Percentiles rank a stretch among this genome's conserved stretches.
Conservation (phyloP, 2,329 filamentous ascomycete species). For the Torrubiellomyces zombiae region DNA sequence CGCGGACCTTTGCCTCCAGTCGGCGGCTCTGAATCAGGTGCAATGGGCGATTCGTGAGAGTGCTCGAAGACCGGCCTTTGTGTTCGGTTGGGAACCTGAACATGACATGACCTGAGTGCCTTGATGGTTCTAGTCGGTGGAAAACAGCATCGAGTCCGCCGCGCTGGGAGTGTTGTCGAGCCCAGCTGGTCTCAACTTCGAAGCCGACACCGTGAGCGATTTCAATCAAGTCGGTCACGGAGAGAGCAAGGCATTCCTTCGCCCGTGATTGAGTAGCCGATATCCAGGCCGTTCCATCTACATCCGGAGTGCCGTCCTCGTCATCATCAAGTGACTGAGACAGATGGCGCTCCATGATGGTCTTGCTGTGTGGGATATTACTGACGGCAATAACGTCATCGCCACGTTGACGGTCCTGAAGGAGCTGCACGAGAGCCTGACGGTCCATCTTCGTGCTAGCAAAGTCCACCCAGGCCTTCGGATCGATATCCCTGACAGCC, state of each 20-base stretch:
- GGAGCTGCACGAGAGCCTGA: neutral
- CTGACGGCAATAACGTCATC: conserved; percentile 2
- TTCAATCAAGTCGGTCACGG: conserved; percentile 5
- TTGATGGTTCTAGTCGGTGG: conserved; percentile 15
- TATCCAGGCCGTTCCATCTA: conserved; percentile 1
- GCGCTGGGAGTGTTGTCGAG: conserved; percentile 16
- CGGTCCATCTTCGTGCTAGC: neutral
- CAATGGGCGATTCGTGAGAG: conserved; percentile 7
- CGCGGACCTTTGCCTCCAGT: conserved; percentile 1
- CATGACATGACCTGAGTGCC: conserved; percentile 2
- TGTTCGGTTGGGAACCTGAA: conserved; percentile 11
- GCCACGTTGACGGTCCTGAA: neutral
- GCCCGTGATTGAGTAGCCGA: neutral
- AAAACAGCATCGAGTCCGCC: conserved; percentile 14
- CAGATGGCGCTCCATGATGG: conserved; percentile 9
- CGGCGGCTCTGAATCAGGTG: conserved; percentile 2
- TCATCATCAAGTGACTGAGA: conserved; percentile 1
- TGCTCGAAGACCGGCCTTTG: neutral
- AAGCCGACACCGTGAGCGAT: conserved; percentile 20
- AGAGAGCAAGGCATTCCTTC: neutral
- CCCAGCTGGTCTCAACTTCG: conserved; percentile 27
- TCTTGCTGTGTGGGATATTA: conserved; percentile 10
- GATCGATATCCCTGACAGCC: neutral
- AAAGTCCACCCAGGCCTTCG: conserved; percentile 2
- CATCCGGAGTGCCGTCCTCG: no score